Percentiles rank a stretch among this genome's conserved stretches.
Evolutionary conservation across 345 rosid species (phyloP).

Genomic region (Lepidium aucheri): DNA sequence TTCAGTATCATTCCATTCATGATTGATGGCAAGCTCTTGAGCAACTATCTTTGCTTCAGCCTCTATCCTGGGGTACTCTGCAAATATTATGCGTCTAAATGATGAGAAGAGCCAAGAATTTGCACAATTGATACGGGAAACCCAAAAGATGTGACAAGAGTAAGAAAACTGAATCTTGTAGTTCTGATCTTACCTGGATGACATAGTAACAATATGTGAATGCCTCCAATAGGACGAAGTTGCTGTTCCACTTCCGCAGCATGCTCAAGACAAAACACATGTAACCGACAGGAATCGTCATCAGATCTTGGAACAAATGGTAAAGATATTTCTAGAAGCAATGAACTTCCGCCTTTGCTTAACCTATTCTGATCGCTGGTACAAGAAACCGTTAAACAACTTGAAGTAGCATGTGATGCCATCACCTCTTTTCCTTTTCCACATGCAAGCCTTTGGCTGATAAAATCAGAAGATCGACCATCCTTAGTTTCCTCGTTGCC

Average conservation of each 20-base stretch:
- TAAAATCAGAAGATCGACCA: conserved; percentile 30
- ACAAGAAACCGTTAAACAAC: conserved; percentile 22
- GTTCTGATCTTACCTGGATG: conserved; percentile 58
- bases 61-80: conserved; percentile 90
- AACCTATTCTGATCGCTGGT: conserved; percentile 30
- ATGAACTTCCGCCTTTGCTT: conserved; percentile 26
- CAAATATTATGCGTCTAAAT: neutral
- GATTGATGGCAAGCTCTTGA: conserved; percentile 60
- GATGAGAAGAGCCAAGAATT: neutral
- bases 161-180: neutral
- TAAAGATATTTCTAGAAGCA: conserved; percentile 22
- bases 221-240: conserved; percentile 76
- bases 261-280: conserved; percentile 96
- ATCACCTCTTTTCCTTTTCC: conserved; percentile 21
- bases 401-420: conserved; percentile 23
- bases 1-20: conserved; percentile 48
- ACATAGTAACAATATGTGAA: conserved; percentile 65
- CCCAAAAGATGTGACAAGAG: neutral
- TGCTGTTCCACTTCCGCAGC: conserved; percentile 87
- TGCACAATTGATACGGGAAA: neutral
- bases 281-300: conserved; percentile 76
- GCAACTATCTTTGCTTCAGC: conserved; percentile 70
- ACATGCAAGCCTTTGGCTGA: conserved; percentile 24
- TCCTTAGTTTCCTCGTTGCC: conserved; percentile 23
- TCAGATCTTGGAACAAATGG: conserved; percentile 41